These are phyloP conservation scores for Pinus taeda DNA, from an alignment of 75 land plant species.

Conservation along the genomic window DNA sequence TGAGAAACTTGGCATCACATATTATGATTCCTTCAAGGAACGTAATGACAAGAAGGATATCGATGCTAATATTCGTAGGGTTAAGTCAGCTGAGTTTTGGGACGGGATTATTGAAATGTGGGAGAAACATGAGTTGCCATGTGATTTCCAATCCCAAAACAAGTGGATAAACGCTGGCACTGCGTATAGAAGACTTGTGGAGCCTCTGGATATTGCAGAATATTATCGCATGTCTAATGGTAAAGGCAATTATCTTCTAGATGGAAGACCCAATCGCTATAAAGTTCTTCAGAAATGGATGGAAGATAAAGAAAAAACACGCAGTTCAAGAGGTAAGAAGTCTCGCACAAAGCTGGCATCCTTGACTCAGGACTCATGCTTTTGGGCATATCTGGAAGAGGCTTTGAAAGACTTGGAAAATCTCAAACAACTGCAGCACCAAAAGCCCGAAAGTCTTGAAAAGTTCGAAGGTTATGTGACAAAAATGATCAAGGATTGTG, in stretches of 20 bases:
- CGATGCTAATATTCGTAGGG: background rate
- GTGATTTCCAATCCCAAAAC: constrained; percentile 9
- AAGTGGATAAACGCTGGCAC: constrained; percentile 18
- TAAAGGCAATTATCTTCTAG: background rate
- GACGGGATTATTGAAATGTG: constrained; percentile 8
- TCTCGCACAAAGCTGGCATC: background rate
- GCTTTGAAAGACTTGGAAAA: background rate
- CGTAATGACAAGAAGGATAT: background rate
- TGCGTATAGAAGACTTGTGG: constrained; percentile 13
- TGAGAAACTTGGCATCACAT: background rate
- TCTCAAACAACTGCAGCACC: background rate
- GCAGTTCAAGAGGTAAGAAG: background rate
- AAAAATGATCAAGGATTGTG: no score
- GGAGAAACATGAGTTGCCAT: background rate
- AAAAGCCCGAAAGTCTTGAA: background rate
- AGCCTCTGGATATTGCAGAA: constrained; percentile 15
- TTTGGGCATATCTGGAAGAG: constrained; percentile 4
- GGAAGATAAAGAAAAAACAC: constrained; percentile 4
- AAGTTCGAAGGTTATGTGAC: no score
- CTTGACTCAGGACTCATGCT: background rate
- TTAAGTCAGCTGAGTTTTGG: background rate
- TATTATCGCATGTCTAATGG: background rate
- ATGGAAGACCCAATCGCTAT: background rate
- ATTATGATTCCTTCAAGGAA: background rate
- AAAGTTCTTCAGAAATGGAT: constrained; percentile 7